Evolutionary conservation across 169 alveolate species (phyloP).

Genomic region (Plasmodium cynomolgi): DNA sequence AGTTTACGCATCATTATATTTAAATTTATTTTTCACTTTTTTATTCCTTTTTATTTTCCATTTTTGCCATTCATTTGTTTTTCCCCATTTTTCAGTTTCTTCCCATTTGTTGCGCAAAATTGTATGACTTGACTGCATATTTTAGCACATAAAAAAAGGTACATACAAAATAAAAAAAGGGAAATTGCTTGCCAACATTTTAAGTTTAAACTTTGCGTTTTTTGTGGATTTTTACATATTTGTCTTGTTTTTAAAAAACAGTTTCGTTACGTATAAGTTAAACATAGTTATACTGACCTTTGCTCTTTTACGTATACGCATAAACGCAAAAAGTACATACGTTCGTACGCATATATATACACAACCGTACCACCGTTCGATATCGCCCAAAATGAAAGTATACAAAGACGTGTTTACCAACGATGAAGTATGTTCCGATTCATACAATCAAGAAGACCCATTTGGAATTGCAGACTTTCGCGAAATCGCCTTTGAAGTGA

Average conservation of each 20-base stretch:
- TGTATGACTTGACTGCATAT: neutral
- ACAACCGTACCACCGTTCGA: neutral
- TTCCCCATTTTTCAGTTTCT: neutral
- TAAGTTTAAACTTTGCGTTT: neutral
- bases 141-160: constrained; percentile 6
- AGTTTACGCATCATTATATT: neutral
- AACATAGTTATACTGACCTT: neutral
- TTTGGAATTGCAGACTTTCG: constrained; percentile 87
- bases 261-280: neutral
- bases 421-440: constrained; percentile 94
- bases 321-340: neutral
- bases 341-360: neutral
- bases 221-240: neutral
- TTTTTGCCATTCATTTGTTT: constrained; percentile 2
- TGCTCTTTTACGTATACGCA: neutral
- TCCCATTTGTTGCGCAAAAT: constrained; percentile 1
- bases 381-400: constrained; percentile 84
- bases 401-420: constrained; percentile 91
- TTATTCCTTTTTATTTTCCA: neutral
- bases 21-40: neutral
- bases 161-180: constrained; percentile 7
- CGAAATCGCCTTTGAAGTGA: constrained; percentile 92
- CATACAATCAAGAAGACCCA: constrained; percentile 89
- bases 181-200: neutral
- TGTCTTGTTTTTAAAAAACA: constrained; percentile 18